phyloP scores from a whole-genome alignment of 805 yeast species.

The Candida silvicultrix region DNA sequence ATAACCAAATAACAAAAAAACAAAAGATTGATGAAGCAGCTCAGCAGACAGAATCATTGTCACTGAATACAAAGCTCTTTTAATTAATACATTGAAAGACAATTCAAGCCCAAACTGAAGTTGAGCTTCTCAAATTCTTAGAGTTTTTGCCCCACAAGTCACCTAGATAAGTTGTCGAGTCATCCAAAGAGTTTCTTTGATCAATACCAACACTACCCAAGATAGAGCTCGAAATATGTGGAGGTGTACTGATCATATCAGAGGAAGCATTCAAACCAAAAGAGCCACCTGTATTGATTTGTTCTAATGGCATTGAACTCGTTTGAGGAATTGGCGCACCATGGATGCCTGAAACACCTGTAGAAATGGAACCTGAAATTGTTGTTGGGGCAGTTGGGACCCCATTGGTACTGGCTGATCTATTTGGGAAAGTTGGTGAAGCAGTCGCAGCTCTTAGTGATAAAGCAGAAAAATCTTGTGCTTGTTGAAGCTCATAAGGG shows the following conservation, averaged over 20 bases:
- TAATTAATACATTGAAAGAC: too few species aligned
- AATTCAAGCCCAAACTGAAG: constrained; percentile 23
- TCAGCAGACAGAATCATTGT: too few species aligned
- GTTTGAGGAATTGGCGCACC: too few species aligned
- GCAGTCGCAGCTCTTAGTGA: constrained; percentile 14
- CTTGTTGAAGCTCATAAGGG: constrained; percentile 9
- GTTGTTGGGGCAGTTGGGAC: constrained; percentile 7
- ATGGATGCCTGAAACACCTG: neutral
- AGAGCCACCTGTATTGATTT: constrained; percentile 9
- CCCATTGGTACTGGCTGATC: constrained; percentile 9
- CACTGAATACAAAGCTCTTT: too few species aligned
- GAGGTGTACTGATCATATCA: constrained; percentile 9
- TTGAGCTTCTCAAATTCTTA: constrained; percentile 14
- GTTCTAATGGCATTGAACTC: constrained; percentile 5
- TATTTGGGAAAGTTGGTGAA: constrained; percentile 8
- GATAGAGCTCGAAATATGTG: constrained; percentile 4
- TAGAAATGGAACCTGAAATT: neutral
- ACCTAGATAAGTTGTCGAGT: constrained; percentile 14
- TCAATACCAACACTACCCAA: constrained; percentile 7
- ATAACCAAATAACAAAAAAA: neutral
- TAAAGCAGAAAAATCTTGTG: constrained; percentile 6
- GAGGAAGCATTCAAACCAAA: constrained; percentile 9
- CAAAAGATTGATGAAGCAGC: neutral
- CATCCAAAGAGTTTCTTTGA: constrained; percentile 14
- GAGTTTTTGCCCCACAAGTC: constrained; percentile 21